phyloP scores from a whole-genome alignment of 2,329 filamentous ascomycete species.

The Fusarium zealandicum region DNA sequence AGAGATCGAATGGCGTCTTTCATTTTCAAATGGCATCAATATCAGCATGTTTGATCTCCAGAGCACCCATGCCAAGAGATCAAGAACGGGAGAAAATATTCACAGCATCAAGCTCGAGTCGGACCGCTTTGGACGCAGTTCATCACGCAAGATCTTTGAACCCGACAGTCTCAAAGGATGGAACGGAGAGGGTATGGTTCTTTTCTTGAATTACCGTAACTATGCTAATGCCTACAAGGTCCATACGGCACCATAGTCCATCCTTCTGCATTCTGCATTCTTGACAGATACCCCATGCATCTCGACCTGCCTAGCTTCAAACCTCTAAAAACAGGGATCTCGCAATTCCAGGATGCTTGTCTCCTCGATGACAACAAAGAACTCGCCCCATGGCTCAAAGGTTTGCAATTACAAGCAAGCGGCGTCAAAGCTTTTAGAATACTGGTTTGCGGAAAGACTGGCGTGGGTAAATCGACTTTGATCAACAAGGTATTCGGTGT shows the following conservation, averaged over 20 bases:
- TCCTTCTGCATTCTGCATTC: slow-evolving; percentile 36
- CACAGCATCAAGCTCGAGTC: slow-evolving; percentile 32
- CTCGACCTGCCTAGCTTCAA: slow-evolving; percentile 30
- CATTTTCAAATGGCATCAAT: slow-evolving; percentile 29
- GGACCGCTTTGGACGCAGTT: not conserved
- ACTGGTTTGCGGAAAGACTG: slow-evolving; percentile 37
- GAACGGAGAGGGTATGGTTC: slow-evolving; percentile 17
- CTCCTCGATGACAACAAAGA: slow-evolving; percentile 12
- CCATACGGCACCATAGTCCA: slow-evolving; percentile 34
- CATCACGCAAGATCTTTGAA: slow-evolving; percentile 27
- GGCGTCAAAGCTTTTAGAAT: slow-evolving; percentile 39
- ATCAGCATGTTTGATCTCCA: slow-evolving; percentile 40
- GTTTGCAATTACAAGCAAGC: slow-evolving; percentile 35
- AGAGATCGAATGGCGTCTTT: slow-evolving; percentile 37
- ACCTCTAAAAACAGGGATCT: slow-evolving; percentile 27
- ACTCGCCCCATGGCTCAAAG: slow-evolving; percentile 34
- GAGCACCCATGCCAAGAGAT: slow-evolving; percentile 20
- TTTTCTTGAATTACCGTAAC: accelerated
- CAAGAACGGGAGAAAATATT: not conserved
- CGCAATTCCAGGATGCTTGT: slow-evolving; percentile 31
- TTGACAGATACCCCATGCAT: slow-evolving; percentile 35
- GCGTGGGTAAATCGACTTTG: slow-evolving; percentile 39
- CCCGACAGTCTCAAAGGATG: slow-evolving; percentile 26
- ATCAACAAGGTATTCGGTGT: slow-evolving; percentile 41
- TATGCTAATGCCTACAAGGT: not conserved